phyloP scores from a whole-genome alignment of 2,329 filamentous ascomycete species.

The Nemania serpens region DNA sequence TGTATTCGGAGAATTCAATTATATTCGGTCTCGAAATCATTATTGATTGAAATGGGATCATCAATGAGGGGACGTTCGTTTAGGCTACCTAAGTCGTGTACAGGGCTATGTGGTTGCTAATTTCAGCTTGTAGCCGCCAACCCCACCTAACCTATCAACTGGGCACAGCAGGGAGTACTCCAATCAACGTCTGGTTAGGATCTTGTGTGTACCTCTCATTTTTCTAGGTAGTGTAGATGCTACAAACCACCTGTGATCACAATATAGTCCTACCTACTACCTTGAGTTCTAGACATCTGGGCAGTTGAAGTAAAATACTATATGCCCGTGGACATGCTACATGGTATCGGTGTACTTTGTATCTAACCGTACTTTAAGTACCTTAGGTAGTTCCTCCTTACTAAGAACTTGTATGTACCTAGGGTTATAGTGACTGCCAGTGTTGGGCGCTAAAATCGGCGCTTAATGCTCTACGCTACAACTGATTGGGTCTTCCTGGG shows the following conservation, averaged over 20 bases:
- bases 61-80: neutral
- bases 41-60: constrained; percentile 3
- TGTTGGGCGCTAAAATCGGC: constrained; percentile 2
- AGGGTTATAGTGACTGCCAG: neutral
- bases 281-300: no score
- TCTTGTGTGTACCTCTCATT: no score
- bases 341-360: no score
- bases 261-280: no score
- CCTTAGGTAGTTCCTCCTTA: no score
- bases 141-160: neutral
- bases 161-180: neutral
- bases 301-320: no score
- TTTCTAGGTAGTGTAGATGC: no score
- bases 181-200: neutral
- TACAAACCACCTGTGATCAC: no score
- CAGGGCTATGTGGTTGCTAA: constrained; percentile 16
- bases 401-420: no score
- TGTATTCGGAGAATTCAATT: no score
- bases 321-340: no score
- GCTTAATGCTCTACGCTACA: neutral
- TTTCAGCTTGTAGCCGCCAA: constrained; percentile 18
- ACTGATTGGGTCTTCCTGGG: neutral
- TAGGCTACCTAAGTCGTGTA: neutral
- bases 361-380: no score
- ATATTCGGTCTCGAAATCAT: neutral